These are phyloP conservation scores for Isabelozyma pseudorhagii DNA, from an alignment of 805 yeast genomes.

Conservation along the genomic window DNA sequence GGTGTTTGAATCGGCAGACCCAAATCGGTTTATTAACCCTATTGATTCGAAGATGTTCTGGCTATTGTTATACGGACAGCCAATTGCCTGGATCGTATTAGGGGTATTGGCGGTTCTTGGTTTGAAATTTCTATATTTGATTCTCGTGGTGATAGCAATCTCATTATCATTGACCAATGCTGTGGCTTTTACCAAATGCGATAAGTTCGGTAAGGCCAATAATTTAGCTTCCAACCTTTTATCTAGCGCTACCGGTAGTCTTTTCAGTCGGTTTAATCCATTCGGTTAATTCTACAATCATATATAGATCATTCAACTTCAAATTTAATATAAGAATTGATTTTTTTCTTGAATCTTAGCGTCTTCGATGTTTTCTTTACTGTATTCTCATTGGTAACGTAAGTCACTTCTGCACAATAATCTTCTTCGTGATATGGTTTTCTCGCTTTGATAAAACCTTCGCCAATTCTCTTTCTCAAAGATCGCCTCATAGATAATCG, in stretches of 20 bases:
- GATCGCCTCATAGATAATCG: background rate
- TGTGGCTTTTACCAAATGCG: conserved; percentile 88
- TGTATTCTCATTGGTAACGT: background rate
- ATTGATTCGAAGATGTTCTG: conserved; percentile 90
- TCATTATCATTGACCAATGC: conserved; percentile 78
- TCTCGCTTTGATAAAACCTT: background rate
- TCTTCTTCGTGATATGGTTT: background rate
- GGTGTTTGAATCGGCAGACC: conserved; percentile 88
- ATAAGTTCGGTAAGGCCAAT: conserved; percentile 85
- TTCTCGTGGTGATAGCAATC: conserved; percentile 64
- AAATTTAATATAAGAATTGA: background rate
- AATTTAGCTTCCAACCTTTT: conserved; percentile 56
- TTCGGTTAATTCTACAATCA: conserved; percentile 11
- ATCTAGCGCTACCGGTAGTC: conserved; percentile 47
- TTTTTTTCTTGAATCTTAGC: background rate
- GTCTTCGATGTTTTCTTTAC: background rate
- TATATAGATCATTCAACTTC: background rate
- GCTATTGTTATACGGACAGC: conserved; percentile 72
- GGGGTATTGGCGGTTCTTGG: conserved; percentile 78
- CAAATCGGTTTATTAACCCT: conserved; percentile 72
- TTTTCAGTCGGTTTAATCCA: conserved; percentile 48
- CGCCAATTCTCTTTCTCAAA: background rate
- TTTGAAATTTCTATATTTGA: conserved; percentile 64
- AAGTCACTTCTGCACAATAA: background rate
- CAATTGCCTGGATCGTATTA: conserved; percentile 70